These are phyloP conservation scores for Magnusiomyces magnusii DNA, from an alignment of 1,139 yeast species.

Conservation along the genomic window DNA sequence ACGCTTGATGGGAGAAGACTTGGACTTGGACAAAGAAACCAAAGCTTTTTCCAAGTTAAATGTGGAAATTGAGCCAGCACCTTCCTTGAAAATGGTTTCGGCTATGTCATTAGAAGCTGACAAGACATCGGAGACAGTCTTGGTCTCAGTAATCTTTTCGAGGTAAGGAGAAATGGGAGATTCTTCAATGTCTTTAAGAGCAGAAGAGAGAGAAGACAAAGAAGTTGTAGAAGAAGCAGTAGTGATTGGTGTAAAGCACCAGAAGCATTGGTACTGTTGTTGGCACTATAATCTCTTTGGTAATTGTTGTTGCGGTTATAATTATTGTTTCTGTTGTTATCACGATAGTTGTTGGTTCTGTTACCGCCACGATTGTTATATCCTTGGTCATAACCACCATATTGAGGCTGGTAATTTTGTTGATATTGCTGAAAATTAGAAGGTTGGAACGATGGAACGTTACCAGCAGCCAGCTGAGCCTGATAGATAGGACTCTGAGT, in stretches of 20 bases:
- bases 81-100: conserved; percentile 41
- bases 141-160: conserved; percentile 47
- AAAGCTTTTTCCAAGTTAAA: conserved; percentile 62
- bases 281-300: conserved; percentile 1
- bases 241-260: conserved; percentile 10
- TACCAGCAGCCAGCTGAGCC: conserved; percentile 3
- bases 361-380: conserved; percentile 1
- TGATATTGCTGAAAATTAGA: conserved; percentile 1
- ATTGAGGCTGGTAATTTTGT: conserved; percentile 1
- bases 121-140: conserved; percentile 58
- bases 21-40: conserved; percentile 60
- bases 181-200: conserved; percentile 55
- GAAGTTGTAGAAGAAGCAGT: conserved; percentile 52
- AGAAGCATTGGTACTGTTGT: conserved; percentile 6
- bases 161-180: conserved; percentile 65
- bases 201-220: conserved; percentile 61
- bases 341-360: not conserved
- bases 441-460: conserved; percentile 4
- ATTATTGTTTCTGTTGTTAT: conserved; percentile 7
- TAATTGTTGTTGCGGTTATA: conserved; percentile 3
- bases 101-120: conserved; percentile 52
- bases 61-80: conserved; percentile 46
- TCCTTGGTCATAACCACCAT: not conserved
- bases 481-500: conserved; percentile 5
- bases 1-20: conserved; percentile 63